phyloP scores from a whole-genome alignment of 1,139 yeast species.

The Kazachstania sp. region DNA sequence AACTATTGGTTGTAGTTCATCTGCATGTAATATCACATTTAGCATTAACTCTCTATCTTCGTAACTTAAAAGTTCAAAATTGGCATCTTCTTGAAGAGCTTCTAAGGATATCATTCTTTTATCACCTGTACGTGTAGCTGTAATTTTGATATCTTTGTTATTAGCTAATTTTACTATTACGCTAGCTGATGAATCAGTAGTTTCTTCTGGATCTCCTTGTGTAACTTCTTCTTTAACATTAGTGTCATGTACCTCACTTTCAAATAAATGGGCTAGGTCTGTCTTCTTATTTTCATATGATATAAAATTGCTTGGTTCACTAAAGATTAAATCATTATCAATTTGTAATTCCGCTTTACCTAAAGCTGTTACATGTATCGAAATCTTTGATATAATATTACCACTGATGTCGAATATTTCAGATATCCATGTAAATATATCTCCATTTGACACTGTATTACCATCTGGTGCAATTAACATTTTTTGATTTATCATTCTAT shows the following conservation, averaged over 20 bases:
- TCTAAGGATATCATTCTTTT: neutral
- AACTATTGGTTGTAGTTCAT: neutral
- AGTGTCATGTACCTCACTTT: neutral
- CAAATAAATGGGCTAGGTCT: neutral
- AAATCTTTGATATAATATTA: slow-evolving; percentile 3
- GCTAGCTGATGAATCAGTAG: neutral
- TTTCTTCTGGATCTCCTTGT: neutral
- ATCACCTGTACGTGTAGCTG: neutral
- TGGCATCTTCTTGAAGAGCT: neutral
- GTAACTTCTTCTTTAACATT: neutral
- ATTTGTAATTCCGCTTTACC: slow-evolving; percentile 3
- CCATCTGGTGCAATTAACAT: slow-evolving; percentile 16
- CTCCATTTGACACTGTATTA: slow-evolving; percentile 10
- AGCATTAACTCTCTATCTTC: neutral
- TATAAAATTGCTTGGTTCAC: neutral
- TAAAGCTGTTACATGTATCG: neutral
- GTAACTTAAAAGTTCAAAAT: neutral
- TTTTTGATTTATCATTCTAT: slow-evolving; percentile 13
- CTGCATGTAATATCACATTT: neutral
- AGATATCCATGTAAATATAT: slow-evolving; percentile 19
- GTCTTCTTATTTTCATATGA: neutral
- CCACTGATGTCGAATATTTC: slow-evolving; percentile 20
- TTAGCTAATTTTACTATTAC: neutral
- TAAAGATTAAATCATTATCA: neutral
- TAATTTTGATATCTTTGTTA: neutral